Evolutionary conservation across 495 filamentous ascomycete genomes (phyloP).

Genomic region (Chlorociboria aeruginascens): DNA sequence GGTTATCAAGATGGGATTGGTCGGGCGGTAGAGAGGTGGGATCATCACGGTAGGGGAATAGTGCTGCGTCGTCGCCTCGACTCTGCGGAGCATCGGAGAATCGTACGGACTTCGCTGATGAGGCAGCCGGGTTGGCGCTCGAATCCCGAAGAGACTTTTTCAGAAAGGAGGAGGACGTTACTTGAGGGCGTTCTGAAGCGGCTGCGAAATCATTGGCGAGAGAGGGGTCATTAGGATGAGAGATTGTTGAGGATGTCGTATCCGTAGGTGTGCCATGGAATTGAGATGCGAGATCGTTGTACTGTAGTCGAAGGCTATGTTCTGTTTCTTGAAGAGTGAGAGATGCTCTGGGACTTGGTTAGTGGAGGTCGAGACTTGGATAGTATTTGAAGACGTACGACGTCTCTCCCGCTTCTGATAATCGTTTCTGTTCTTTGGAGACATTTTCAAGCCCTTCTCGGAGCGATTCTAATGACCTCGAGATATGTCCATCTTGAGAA

Average conservation of each 20-base stretch:
- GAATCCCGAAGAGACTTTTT: slow-evolving; percentile 22
- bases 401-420: slow-evolving; percentile 50
- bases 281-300: slow-evolving; percentile 44
- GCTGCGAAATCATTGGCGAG: slow-evolving; percentile 55
- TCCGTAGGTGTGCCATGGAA: slow-evolving; percentile 47
- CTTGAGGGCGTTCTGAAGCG: slow-evolving; percentile 33
- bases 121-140: slow-evolving; percentile 4
- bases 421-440: slow-evolving; percentile 49
- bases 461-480: slow-evolving; percentile 75
- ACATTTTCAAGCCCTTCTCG: slow-evolving; percentile 69
- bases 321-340: slow-evolving; percentile 34
- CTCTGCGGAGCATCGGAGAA: slow-evolving; percentile 61
- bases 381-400: slow-evolving; percentile 23
- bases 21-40: slow-evolving; percentile 35
- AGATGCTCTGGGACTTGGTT: slow-evolving; percentile 26
- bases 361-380: slow-evolving; percentile 2
- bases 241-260: slow-evolving; percentile 32
- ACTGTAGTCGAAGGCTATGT: slow-evolving; percentile 42
- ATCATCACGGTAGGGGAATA: slow-evolving; percentile 55
- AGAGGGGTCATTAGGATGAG: slow-evolving; percentile 54
- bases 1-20: slow-evolving; percentile 58
- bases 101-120: slow-evolving; percentile 64
- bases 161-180: slow-evolving; percentile 27
- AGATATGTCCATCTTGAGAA: slow-evolving; percentile 81
- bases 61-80: slow-evolving; percentile 37